A percentile compares a stretch with the other conserved stretches of the same genome.
These are phyloP conservation scores for Lipomyces orientalis DNA, from an alignment of 805 yeast species.

Conservation along the genomic window DNA sequence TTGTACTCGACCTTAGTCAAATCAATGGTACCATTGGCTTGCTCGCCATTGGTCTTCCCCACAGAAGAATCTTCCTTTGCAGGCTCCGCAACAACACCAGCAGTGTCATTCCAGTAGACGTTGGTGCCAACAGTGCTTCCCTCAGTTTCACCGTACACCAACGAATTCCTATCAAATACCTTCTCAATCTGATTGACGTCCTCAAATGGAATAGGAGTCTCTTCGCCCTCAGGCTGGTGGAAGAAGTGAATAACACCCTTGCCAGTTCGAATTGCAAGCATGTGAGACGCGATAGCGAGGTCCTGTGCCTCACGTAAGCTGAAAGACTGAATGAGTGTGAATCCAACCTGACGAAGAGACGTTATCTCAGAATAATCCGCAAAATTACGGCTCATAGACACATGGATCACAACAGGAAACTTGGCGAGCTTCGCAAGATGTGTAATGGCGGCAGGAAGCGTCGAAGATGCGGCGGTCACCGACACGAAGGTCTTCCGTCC, in stretches of 20 bases:
- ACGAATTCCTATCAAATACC: slow-evolving; percentile 21
- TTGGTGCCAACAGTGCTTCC: slow-evolving; percentile 37
- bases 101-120: slow-evolving; percentile 34
- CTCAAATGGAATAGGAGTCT: slow-evolving; percentile 31
- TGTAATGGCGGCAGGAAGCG: slow-evolving; percentile 66
- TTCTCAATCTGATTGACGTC: slow-evolving; percentile 20
- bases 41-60: slow-evolving; percentile 29
- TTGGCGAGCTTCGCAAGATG: slow-evolving; percentile 52
- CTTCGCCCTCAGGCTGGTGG: slow-evolving; percentile 36
- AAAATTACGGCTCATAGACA: slow-evolving; percentile 44
- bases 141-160: slow-evolving; percentile 20
- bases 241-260: slow-evolving; percentile 78
- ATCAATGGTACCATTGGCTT: slow-evolving; percentile 23
- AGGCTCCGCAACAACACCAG: slow-evolving; percentile 23
- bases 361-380: slow-evolving; percentile 73
- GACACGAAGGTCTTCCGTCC: slow-evolving; percentile 47
- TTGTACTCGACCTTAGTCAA: slow-evolving; percentile 10
- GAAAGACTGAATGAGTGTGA: slow-evolving; percentile 71
- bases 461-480: slow-evolving; percentile 58
- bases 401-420: slow-evolving; percentile 62
- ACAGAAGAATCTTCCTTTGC: slow-evolving; percentile 31
- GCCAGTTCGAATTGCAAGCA: slow-evolving; percentile 55
- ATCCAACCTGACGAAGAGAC: slow-evolving; percentile 73
- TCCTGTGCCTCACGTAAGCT: slow-evolving; percentile 58
- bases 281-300: slow-evolving; percentile 63